Base-by-base conservation (phyloP, 2,329 filamentous ascomycete species). In the Nigrospora osmanthi region DNA sequence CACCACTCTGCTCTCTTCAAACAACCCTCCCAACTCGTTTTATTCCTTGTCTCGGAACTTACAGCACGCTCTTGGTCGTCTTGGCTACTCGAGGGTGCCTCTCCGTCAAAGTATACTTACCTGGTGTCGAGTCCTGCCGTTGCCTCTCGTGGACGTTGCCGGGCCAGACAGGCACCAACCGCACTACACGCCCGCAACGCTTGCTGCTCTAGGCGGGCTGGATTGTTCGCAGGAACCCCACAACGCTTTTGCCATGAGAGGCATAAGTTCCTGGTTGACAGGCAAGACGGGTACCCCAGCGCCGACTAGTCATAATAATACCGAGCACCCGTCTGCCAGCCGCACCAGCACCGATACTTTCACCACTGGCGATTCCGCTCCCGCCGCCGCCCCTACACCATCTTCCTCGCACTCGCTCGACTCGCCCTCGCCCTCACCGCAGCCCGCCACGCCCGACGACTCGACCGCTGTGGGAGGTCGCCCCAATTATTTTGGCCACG, bases 391-490 rank as follows among this genome's bases (percentile, higher is more conserved):
- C 47, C 53, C 58, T 50, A 58, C 61, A 56, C 60, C 65, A 60
- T 61, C 65, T 56, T 66, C 62, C 52, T 62, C 62, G 58, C 64
- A 63, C 52, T 65, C 63, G 52, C 54, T 65, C 59, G 58, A 58
- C 46, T 58, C 59, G 47, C 59, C 56, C 41, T 61, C 58, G 35
- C 58, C 68, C 43, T 68, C 69, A 49, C 68, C 70, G 47, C 68
- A 71, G 53, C 69, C 69, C 45, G 60, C 63, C 46, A 73, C 70
- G 34, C 70, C 70, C 50, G 61, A 58, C 54, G 65, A 65, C 50
- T 56, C 60, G 47, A 53, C 53, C 43, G 51, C 52, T 53, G 49
- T 53, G 44, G 38, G 54, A 45, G 48, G 52, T 56, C 50, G 51
- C 55, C 53, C 50, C 58, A 51, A 56, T 45, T 54, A 56, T 49